Conservation (phyloP, 805 yeast genomes). For the Cyberlindnera sargentensis region DNA sequence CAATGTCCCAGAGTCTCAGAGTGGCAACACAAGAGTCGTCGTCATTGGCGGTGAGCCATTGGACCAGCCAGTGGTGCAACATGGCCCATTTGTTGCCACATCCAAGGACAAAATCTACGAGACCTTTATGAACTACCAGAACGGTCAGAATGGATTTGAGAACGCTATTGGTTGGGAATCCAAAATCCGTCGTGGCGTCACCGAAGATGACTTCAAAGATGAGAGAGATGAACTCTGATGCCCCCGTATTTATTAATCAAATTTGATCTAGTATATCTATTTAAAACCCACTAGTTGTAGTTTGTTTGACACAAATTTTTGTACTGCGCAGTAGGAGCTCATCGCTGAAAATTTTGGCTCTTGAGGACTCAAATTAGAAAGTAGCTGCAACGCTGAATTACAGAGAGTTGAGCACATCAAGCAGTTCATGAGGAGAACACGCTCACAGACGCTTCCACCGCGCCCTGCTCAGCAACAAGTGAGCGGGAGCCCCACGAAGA, state of each 20-base stretch:
- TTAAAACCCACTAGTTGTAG: no score
- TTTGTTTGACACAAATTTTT: no score
- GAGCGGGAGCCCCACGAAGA: no score
- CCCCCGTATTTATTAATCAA: no score
- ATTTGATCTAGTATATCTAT: no score
- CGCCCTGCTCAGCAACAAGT: background rate
- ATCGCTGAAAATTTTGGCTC: no score
- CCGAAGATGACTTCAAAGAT: slow-evolving; percentile 20
- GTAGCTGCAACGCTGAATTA: no score
- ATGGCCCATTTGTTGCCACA: slow-evolving; percentile 88
- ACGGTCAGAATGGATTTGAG: slow-evolving; percentile 63
- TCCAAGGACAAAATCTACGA: slow-evolving; percentile 56
- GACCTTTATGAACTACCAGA: slow-evolving; percentile 69
- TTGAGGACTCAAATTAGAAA: no score
- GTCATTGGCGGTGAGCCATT: slow-evolving; percentile 68
- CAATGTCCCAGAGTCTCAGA: slow-evolving; percentile 34
- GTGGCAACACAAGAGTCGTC: slow-evolving; percentile 50
- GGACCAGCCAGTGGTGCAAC: slow-evolving; percentile 73
- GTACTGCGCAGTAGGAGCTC: no score
- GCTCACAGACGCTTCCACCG: background rate
- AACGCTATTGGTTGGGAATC: slow-evolving; percentile 53
- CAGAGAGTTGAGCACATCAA: no score
- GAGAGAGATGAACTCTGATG: background rate
- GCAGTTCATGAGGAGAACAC: no score
- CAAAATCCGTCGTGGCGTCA: slow-evolving; percentile 30